Evolutionary conservation across 805 yeast species (phyloP), one percentile per base, ranked within the genome.

Genomic region (Saccharomycopsis sp.): DNA sequence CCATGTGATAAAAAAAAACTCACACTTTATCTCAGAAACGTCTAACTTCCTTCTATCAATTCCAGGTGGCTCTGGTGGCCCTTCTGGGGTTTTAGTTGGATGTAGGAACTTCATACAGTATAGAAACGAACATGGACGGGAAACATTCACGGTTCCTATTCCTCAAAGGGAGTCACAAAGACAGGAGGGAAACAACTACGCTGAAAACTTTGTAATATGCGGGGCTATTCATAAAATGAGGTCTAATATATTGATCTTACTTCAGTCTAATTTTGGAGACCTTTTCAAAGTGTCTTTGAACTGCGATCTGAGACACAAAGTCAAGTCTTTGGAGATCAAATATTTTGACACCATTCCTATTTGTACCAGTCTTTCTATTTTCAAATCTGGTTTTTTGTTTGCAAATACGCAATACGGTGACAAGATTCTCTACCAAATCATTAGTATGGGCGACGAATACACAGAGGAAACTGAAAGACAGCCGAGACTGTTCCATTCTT

Each of bases 341-440:
- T 91, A 87, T 65, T 91, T 92, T 69, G 97, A 89, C 66, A 78
- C 96, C 0, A 76, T 89, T 40, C 87, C 91, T 1, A 68, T 78
- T 1, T 78, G 87, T 24, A 73, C 75, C 20, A 67, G 77, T 3
- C 64, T 92, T 12, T 73, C 77, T 46, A 81, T 92, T 48, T 76
- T 91, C 61, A 85, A 79, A 62, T 79, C 87, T 4, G 99, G 98
- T 0, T 87, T 83, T 62, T 64, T 92, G 41, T 88, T 82, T 67
- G 87, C 85, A 0, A 83, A 84, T 61, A 73, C 83, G 7, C 85
- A 85, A 58, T 69, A 74, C 57, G 83, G 85, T 29, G 83, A 85
- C 65, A 88, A 85, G 64, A 69, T 74, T 18, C 73, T 88, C n/a
- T 89, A 84, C 65, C 97, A 90, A 67, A 87, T 92, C 65, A 89